These are phyloP conservation scores for Obba rivulosa DNA, from an alignment of 768 basidiomycete genomes.

Conservation along the genomic window DNA sequence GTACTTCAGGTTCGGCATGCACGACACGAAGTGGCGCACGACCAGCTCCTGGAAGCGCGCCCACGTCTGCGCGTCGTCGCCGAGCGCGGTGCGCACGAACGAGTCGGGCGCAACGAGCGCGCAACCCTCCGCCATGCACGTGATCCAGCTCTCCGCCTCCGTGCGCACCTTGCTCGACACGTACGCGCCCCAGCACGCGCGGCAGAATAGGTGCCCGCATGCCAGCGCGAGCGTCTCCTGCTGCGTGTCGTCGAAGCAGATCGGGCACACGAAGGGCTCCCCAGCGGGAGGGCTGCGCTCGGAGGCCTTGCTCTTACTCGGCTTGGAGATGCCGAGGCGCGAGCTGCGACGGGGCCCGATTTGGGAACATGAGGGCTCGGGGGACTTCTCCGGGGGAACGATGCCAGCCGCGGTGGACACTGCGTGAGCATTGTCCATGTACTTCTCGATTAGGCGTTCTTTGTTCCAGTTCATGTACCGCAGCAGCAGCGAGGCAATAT, in stretches of 20 bases:
- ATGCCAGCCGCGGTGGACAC: constrained; percentile 77
- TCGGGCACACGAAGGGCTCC: constrained; percentile 76
- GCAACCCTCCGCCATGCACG: constrained; percentile 82
- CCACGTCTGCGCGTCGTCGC: constrained; percentile 49
- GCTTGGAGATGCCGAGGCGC: constrained; percentile 20
- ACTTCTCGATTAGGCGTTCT: constrained; percentile 92
- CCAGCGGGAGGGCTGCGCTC: constrained; percentile 22
- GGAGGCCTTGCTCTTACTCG: constrained; percentile 21
- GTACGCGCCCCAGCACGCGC: constrained; percentile 81
- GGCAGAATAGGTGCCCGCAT: constrained; percentile 85
- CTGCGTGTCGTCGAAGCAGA: constrained; percentile 81
- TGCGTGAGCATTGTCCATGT: constrained; percentile 84
- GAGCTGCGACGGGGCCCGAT: constrained; percentile 19
- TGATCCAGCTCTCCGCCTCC: constrained; percentile 67
- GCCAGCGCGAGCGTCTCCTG: constrained; percentile 62
- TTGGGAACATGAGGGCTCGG: constrained; percentile 27
- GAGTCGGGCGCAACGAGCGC: constrained; percentile 56
- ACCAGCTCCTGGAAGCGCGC: constrained; percentile 82
- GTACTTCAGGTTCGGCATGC: constrained; percentile 79
- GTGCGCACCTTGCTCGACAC: constrained; percentile 74
- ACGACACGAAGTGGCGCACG: constrained; percentile 85
- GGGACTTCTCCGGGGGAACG: constrained; percentile 29
- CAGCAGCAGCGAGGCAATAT: constrained; percentile 71
- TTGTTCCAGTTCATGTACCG: constrained; percentile 92
- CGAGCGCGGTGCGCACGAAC: constrained; percentile 55